Base-by-base conservation (phyloP, 495 filamentous ascomycete genomes). In the Aspergillus asperescens region DNA sequence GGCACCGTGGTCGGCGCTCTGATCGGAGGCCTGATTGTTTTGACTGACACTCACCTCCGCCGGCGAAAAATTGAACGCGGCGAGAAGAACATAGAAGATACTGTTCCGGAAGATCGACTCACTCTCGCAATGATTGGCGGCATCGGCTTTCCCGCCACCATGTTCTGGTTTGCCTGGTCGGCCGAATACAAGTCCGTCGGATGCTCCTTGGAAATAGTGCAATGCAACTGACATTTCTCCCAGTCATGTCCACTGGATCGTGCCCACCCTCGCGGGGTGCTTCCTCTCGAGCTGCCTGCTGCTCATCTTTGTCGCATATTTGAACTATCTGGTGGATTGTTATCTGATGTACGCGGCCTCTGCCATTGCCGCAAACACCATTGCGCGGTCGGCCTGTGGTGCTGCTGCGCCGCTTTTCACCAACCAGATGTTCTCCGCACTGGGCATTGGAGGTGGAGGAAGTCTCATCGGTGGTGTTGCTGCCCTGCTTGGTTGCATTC, bases 351-450 rank as follows among this genome's bases (percentile, higher is more conserved):
- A 84, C 58, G 88, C 88, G 3, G 88, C 89, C 0, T 86, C 81
- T 0, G 87, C 87, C 1, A 70, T 94, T 12, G 89, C 89, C 1
- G 86, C 87, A 29, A 90, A 87, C 66, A 75, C 83, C 12, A 79
- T 90, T 1, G 68, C 92, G 40, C 76, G 82, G 44, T 80, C 77
- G 4, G 32, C 72, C 15, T 90, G 91, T 62, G 89, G 89, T 57
- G 84, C 87, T n/a, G 84, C 78, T 0, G 92, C 94, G 71, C 89
- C 89, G 3, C 74, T 95, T 0, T 93, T 95, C 74, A 92, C 88
- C 3, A 80, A 76, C 0, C 72, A 85, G 47, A 87, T 93, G 85
- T 92, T 87, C 65, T 24, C 73, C 4, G 73, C 81, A 60, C 77
- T 95, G 2, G 88, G 88, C n/a, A n/a, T n/a, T n/a, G n/a, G n/a